Evolutionary conservation across 768 basidiomycete genomes (phyloP).

Genomic region (Arthromyces matolae): DNA sequence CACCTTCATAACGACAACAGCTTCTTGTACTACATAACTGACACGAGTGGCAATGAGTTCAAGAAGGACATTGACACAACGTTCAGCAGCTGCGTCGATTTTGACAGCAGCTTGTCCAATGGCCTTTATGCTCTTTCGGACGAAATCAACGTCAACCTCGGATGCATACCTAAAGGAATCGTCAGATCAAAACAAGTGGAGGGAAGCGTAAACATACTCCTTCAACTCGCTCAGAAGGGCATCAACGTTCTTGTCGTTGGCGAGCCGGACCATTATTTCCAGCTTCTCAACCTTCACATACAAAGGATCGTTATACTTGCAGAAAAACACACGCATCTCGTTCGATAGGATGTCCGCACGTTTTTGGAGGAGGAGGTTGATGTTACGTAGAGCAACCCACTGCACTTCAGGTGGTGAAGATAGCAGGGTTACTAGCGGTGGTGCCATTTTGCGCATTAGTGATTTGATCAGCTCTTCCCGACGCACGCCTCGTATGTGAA

Average conservation of each 20-base stretch:
- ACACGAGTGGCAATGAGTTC: constrained; percentile 92
- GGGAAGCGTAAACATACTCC: constrained; percentile 57
- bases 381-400: constrained; percentile 96
- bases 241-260: constrained; percentile 89
- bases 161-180: constrained; percentile 72
- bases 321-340: constrained; percentile 99
- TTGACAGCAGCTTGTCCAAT: constrained; percentile 97
- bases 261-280: constrained; percentile 96
- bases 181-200: neutral
- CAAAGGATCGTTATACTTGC: constrained; percentile 99
- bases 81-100: constrained; percentile 88
- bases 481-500: constrained; percentile 82
- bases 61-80: constrained; percentile 90
- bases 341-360: constrained; percentile 85
- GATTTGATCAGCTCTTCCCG: constrained; percentile 83
- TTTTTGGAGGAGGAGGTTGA: constrained; percentile 94
- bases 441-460: constrained; percentile 94
- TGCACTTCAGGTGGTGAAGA: constrained; percentile 97
- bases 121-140: constrained; percentile 90
- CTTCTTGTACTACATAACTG: constrained; percentile 97
- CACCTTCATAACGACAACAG: constrained; percentile 98
- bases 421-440: constrained; percentile 90
- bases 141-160: constrained; percentile 98
- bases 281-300: constrained; percentile 99
- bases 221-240: constrained; percentile 92